Percentiles rank a stretch among this genome's conserved stretches.
Evolutionary conservation across 345 rosid species (phyloP).

Genomic region (Gossypium australe): DNA sequence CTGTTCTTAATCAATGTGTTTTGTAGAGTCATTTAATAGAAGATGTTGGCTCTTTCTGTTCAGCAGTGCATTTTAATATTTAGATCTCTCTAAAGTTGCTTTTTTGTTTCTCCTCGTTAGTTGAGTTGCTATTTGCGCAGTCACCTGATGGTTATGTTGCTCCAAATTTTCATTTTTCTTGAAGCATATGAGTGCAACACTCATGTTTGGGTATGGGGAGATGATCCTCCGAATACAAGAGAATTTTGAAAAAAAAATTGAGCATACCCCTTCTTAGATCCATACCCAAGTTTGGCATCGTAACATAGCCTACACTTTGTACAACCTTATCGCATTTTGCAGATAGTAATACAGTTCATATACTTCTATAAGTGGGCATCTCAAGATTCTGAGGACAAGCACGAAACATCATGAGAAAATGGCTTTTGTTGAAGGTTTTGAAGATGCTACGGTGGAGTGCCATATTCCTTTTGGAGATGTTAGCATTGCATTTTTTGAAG

Average conservation of each 20-base stretch:
- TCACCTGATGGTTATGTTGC: neutral
- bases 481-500: neutral
- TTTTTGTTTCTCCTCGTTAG: neutral
- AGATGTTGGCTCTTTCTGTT: neutral
- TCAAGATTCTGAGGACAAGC: constrained; percentile 18
- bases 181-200: no score
- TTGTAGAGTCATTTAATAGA: neutral
- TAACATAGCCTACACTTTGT: constrained; percentile 2
- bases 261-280: no score
- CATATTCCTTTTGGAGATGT: neutral
- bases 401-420: constrained; percentile 9
- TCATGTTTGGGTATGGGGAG: no score
- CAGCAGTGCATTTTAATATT: neutral
- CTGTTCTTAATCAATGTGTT: neutral
- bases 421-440: constrained; percentile 1
- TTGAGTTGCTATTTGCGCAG: neutral
- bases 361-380: constrained; percentile 40
- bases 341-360: constrained; percentile 69
- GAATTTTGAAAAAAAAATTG: no score
- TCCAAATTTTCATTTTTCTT: no score
- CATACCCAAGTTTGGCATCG: no score
- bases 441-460: neutral
- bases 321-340: constrained; percentile 28
- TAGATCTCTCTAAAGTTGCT: neutral
- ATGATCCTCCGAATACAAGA: no score